Base-by-base conservation (phyloP, 768 basidiomycete species). In the Lepiota subincarnata region DNA sequence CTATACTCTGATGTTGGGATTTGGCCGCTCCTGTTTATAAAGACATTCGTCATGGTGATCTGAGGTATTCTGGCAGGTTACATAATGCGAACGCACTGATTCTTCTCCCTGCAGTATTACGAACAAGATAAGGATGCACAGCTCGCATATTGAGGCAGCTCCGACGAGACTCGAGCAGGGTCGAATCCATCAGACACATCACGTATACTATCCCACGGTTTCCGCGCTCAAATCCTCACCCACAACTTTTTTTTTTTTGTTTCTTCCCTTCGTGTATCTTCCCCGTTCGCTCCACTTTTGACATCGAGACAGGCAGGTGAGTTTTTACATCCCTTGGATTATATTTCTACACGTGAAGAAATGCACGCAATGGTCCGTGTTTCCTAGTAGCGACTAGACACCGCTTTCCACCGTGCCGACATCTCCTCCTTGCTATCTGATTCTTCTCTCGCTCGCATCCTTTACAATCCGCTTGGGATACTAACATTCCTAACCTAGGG, bases 341-440 rank as follows among this genome's bases (percentile, higher is more conserved):
- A 24, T 60, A 24, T 60, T 55, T 45, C 55, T 60, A 62, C 60
- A 53, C 48, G 55, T 57, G 64, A 86, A 91, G 89, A 88, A 89
- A 70, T 70, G 58, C 66, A 59, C 68, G 87, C 87, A 88, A 88
- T 91, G 91, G 90, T 92, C 89, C 90, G 90, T 91, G 89, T 92
- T 92, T 89, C 90, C 82, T 84, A 92, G 87, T 83, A 82, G 87
- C 84, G 88, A 84, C 76, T 86, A 93, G 90, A 92, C 86, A 88
- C 81, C 89, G 86, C 87, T 83, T 80, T 71, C 72, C 71, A 75
- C 68, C 68, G 74, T 90, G 89, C 86, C 75, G 89, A 91, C 63
- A 87, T 65, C 62, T 57, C 60, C 62, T 66, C 67, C 77, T 86
- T 81, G 86, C 85, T 68, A 63, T 82, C 88, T 91, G 89, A 91